Base-by-base conservation (phyloP, 306 rosid genomes). In the Cucumis melo region DNA sequence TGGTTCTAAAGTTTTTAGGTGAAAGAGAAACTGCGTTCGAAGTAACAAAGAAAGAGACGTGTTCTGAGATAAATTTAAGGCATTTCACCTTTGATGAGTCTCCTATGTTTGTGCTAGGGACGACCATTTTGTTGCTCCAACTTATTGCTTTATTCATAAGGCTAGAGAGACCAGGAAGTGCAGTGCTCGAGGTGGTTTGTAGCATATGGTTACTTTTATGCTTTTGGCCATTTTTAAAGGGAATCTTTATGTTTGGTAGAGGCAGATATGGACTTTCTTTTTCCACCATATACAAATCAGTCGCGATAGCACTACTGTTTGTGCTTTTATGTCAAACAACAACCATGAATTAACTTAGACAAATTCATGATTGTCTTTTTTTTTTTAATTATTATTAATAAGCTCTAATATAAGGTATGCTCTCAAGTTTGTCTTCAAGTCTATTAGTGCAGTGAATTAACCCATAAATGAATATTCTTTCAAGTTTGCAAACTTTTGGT, bases 201-300 rank as follows among this genome's bases (percentile, higher is more conserved):
- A 70, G 83, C 29, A 60, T 58, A 5, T 86, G 80, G 84, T 42
- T 71, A 64, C 81, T 86, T 56, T 34, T 84, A 3, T 82, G 84
- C 84, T 81, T 78, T 29, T 81, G 81, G 86, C 84, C 81, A 13
- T 78, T 78, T 34, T 42, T 82, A 16, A 85, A 67, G 73, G 88
- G 82, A 14, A 19, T 85, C 67, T 78, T 85, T 77, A 19, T 85
- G 76, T 78, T 85, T 77, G 53, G 73, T 16, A 74, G 74, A 41
- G 84, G 86, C 0, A 80, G 77, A 68, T 82, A 74, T 75, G 86
- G 88, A 20, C 59, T 78, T 44, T 80, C 88, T 3, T 23, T 41
- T 2, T 62, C 84, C 3, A 85, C 83, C 53, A 32, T 77, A 1
- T 62, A 24, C 39, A 77, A 82, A 17, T 79, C 88, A 16, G 44